Percentiles rank a stretch among this genome's conserved stretches.
These are phyloP conservation scores for Aquilaria malaccensis DNA, from an alignment of 345 rosid species.

Conservation along the genomic window DNA sequence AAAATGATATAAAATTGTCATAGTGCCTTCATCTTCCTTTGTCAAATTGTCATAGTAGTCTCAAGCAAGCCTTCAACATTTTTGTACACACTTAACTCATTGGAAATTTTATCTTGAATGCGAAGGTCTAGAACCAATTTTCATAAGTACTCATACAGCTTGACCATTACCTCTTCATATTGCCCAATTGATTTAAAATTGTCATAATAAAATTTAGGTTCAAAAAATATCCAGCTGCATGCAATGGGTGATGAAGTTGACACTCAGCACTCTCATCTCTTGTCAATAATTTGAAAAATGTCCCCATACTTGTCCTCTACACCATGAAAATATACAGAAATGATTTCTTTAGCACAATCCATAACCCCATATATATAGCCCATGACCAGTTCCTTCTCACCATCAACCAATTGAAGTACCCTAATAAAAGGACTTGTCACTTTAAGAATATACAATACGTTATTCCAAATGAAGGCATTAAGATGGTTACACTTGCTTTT, in stretches of 20 bases:
- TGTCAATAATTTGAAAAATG: slow-evolving; percentile 11
- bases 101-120: background rate
- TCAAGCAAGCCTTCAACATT: background rate
- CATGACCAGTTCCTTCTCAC: slow-evolving; percentile 4
- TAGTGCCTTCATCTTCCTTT: background rate
- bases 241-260: slow-evolving; percentile 11
- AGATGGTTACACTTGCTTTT: too few relatives aligned
- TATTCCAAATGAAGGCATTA: too few relatives aligned
- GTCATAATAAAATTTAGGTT: background rate
- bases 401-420: slow-evolving; percentile 10
- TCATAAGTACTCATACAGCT: background rate
- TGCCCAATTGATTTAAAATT: too few relatives aligned
- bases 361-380: background rate
- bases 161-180: too few relatives aligned
- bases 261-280: background rate
- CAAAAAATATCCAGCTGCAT: background rate
- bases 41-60: too few relatives aligned
- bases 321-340: background rate
- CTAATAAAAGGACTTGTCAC: too few relatives aligned
- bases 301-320: background rate
- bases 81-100: background rate
- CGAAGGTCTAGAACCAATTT: background rate
- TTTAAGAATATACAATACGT: too few relatives aligned
- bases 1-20: background rate
- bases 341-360: background rate